A percentile compares a stretch with the other conserved stretches of the same genome.
Evolutionary conservation across 2,329 filamentous ascomycete genomes (phyloP).

Genomic region (Zasmidium angulare): DNA sequence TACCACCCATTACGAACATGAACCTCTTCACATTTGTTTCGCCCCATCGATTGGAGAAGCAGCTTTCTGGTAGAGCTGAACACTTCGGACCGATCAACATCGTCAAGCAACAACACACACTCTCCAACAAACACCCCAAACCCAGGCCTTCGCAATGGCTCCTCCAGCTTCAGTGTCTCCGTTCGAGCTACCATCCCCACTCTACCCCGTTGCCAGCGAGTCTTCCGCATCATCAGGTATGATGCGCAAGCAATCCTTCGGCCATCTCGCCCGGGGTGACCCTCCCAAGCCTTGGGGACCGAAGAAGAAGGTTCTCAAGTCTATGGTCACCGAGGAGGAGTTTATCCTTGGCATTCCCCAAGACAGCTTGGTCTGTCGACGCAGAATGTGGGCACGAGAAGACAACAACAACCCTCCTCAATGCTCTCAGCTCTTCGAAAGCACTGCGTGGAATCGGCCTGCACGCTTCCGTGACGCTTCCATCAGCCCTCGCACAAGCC

Average conservation of each 20-base stretch:
- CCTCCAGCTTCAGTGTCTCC: no score
- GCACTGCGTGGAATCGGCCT: no score
- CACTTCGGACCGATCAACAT: no score
- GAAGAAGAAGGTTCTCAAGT: background rate
- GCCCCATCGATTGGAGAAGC: background rate
- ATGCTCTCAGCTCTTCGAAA: background rate
- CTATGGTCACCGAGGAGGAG: background rate
- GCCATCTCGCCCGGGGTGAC: background rate
- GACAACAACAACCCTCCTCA: background rate
- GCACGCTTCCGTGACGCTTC: no score
- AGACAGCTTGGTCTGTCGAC: background rate
- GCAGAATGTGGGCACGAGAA: background rate
- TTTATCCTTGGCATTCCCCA: background rate
- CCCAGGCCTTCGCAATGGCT: no score
- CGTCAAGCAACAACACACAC: no score
- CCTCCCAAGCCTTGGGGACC: background rate
- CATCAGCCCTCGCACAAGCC: no score
- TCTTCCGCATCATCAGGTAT: background rate
- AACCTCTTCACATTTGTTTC: background rate
- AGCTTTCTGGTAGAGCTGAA: background rate
- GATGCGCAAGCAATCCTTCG: background rate
- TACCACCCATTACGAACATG: background rate
- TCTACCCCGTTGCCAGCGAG: background rate
- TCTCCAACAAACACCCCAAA: no score
- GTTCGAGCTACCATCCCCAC: no score